phyloP scores from a whole-genome alignment of 2,329 filamentous ascomycete species.

The Sarocladiaceae sp. region DNA sequence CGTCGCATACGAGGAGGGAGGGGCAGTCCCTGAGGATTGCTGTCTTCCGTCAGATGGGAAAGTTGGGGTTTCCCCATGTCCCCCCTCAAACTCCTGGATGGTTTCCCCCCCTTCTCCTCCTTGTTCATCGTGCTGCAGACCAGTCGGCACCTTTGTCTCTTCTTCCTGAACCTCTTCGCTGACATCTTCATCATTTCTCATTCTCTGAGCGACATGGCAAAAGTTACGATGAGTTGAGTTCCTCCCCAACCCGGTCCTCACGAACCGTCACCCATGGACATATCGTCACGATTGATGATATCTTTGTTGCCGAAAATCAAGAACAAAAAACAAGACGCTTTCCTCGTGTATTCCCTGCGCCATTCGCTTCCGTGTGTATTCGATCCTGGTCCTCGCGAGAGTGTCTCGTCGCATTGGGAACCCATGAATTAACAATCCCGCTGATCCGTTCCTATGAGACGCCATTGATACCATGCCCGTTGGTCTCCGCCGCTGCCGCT shows the following conservation, averaged over 20 bases:
- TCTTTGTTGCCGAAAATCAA: slow-evolving; percentile 2
- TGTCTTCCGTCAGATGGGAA: not conserved
- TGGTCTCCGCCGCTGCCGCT: slow-evolving; percentile 28
- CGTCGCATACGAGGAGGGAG: too few species aligned
- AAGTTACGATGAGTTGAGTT: too few species aligned
- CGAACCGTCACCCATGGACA: too few species aligned
- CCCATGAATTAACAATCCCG: not conserved
- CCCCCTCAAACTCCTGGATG: too few species aligned
- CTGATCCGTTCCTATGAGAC: not conserved
- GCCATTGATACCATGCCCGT: not conserved
- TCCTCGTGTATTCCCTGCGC: slow-evolving; percentile 10
- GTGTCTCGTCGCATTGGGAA: too few species aligned
- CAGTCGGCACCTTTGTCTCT: not conserved
- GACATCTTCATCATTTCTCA: not conserved
- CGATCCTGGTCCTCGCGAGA: too few species aligned
- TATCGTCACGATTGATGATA: too few species aligned
- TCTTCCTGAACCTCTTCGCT: not conserved
- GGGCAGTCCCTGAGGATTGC: not conserved
- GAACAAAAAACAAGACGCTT: slow-evolving; percentile 4
- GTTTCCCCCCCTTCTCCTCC: not conserved
- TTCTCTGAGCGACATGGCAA: too few species aligned
- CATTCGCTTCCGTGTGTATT: too few species aligned
- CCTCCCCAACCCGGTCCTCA: too few species aligned
- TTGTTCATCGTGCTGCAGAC: not conserved
- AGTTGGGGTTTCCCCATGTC: not conserved